Evolutionary conservation across 179 eudicot species (phyloP), one percentile per base, ranked within the genome.

Genomic region (Spinacia oleracea): DNA sequence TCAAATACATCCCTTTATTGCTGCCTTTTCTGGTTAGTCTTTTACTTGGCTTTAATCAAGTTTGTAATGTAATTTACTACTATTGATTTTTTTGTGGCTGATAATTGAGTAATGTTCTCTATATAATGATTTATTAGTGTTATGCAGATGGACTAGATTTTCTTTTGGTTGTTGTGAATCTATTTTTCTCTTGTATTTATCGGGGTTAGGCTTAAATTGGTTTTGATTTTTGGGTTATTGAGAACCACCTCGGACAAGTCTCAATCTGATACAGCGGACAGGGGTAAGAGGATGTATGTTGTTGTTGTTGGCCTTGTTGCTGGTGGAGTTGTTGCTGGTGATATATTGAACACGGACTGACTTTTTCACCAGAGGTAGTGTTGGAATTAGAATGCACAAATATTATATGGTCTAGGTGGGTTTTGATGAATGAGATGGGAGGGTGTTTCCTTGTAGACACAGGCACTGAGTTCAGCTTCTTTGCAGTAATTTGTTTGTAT

Each of bases 21-120:
- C 89, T 66, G 84, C 98, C 16, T 93, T 90, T 70, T 81, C 90
- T 82, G 98, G 98, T 79, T 59, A 73, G 80, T 85, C 65, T 5
- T 77, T 21, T 29, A 46, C 38, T 31, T 51, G 21, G 3, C 48
- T n/a, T 12, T 18, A 21, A 34, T 5, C 59, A n/a, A 35, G 66
- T 72, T 15, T 12, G 0, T 48, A 48, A 4, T 48, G 65, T 62
- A 40, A 35, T 63, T 10, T 29, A 38, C 9, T 65, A 27, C 12
- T 51, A 3, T 63, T 38, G 21, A 40, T 50, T 20, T 31, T 64
- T 60, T 32, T n/a, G n/a, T n/a, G 4, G 32, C 25, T 60, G 50
- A 45, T 45, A 15, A 45, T 45, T 45, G 50, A 45, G 16, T 45
- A 48, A 4, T 48, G 53, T 9, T 48, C 4, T 48, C 0, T 14